These are phyloP conservation scores for Lactarius hengduanensis DNA, from an alignment of 768 basidiomycete species.

Conservation along the genomic window DNA sequence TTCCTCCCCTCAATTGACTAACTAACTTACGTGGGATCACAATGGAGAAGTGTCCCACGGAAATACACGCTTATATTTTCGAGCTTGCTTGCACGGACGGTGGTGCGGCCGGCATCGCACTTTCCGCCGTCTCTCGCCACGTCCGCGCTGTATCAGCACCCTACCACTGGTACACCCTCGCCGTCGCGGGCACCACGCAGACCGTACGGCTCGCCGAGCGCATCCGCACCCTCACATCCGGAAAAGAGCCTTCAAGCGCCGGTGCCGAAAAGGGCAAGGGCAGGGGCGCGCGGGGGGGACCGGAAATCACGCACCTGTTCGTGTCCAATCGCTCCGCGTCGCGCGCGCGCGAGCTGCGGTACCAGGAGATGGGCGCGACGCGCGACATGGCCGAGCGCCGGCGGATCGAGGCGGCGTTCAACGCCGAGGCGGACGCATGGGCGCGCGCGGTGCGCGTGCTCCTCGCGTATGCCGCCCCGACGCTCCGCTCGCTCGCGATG, in stretches of 20 bases:
- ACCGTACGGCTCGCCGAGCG: conserved; percentile 33
- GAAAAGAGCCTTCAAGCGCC: not conserved
- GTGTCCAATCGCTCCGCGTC: conserved; percentile 22
- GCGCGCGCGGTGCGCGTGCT: conserved; percentile 21
- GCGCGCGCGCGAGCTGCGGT: conserved; percentile 23
- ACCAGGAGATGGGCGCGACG: conserved; percentile 19
- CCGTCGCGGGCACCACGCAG: conserved; percentile 35
- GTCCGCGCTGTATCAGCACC: conserved; percentile 41
- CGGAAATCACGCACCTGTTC: conserved; percentile 23
- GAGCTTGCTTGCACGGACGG: conserved; percentile 44
- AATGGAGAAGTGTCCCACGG: conserved; percentile 40
- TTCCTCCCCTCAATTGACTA: not conserved
- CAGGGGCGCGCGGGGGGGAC: not conserved
- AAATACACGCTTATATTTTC: conserved; percentile 47
- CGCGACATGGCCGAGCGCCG: conserved; percentile 23
- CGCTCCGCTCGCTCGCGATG: conserved; percentile 27
- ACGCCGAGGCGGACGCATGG: conserved; percentile 26
- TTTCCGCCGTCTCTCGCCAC: conserved; percentile 43
- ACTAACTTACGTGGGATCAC: not conserved
- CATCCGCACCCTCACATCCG: not conserved
- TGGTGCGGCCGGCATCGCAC: conserved; percentile 38
- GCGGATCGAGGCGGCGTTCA: conserved; percentile 18
- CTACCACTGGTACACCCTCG: conserved; percentile 43
- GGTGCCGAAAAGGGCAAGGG: conserved; percentile 3
- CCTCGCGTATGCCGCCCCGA: conserved; percentile 25